phyloP scores from a whole-genome alignment of 2,329 filamentous ascomycete species.

The Aspergillus proliferans region DNA sequence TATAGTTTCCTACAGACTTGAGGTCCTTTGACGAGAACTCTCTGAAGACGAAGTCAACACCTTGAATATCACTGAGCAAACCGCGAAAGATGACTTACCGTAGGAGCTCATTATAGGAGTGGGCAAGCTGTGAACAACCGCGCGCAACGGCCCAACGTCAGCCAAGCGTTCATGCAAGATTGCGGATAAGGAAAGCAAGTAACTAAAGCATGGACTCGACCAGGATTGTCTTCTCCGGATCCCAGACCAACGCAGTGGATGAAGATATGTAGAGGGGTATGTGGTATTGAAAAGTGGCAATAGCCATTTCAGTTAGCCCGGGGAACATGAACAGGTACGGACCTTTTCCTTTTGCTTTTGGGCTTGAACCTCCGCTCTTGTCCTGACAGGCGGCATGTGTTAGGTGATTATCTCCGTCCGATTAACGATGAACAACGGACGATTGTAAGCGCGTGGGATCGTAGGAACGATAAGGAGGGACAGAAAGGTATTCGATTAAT shows the following conservation, averaged over 20 bases:
- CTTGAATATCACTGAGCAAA: not conserved
- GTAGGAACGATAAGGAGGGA: too few relatives aligned
- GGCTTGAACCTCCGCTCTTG: conserved; percentile 49
- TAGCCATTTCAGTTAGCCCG: not conserved
- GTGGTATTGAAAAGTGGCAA: too few relatives aligned
- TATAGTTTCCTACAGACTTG: conserved; percentile 89
- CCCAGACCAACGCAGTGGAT: too few relatives aligned
- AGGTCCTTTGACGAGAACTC: conserved; percentile 92
- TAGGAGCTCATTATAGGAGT: conserved; percentile 92
- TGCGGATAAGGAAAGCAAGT: not conserved
- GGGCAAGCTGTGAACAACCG: conserved; percentile 64
- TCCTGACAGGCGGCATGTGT: conserved; percentile 41
- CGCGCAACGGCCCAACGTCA: conserved; percentile 11
- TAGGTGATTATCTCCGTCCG: conserved; percentile 20
- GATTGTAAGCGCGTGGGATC: too few relatives aligned
- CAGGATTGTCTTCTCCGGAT: not conserved
- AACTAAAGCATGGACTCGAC: not conserved
- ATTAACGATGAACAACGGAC: not conserved
- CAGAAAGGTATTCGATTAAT: conserved; percentile 4
- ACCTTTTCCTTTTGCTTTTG: conserved; percentile 57
- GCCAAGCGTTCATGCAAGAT: conserved; percentile 6
- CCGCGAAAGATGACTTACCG: conserved; percentile 56
- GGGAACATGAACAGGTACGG: conserved; percentile 9
- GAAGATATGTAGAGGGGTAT: too few relatives aligned
- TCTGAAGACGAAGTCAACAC: conserved; percentile 44